Evolutionary conservation across 768 basidiomycete genomes (phyloP).

Genomic region (Lanmaoa rubissima): DNA sequence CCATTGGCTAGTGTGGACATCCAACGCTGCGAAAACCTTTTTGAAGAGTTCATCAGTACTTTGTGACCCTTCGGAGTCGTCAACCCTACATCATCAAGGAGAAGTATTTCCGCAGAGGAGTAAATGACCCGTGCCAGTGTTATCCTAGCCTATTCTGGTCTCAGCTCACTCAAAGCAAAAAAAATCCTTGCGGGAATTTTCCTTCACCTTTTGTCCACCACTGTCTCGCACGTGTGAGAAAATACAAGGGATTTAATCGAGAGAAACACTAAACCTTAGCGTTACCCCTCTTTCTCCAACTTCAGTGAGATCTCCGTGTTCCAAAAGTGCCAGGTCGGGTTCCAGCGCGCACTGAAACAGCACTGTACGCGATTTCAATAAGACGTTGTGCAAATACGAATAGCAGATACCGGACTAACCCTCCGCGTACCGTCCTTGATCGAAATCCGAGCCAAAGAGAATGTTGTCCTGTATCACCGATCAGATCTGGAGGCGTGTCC

Average conservation of each 20-base stretch:
- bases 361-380: slow-evolving; percentile 18
- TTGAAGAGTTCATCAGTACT: not conserved
- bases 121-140: slow-evolving; percentile 59
- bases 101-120: slow-evolving; percentile 53
- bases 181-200: too few species aligned
- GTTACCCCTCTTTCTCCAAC: slow-evolving; percentile 71
- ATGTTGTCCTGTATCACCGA: slow-evolving; percentile 6
- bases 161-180: not conserved
- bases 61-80: not conserved
- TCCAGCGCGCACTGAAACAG: slow-evolving; percentile 40
- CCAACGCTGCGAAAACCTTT: slow-evolving; percentile 52
- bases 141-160: slow-evolving; percentile 40
- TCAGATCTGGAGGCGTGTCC: not conserved
- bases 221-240: not conserved
- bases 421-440: slow-evolving; percentile 3
- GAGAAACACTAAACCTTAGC: slow-evolving; percentile 32
- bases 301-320: slow-evolving; percentile 65
- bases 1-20: slow-evolving; percentile 51
- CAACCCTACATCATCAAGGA: slow-evolving; percentile 63
- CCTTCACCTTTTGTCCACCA: slow-evolving; percentile 14
- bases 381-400: not conserved
- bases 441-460: slow-evolving; percentile 6
- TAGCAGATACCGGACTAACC: not conserved
- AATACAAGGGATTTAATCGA: not conserved
- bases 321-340: slow-evolving; percentile 44